Base-by-base conservation (phyloP, 2,329 filamentous ascomycete genomes). In the Nannizziopsis barbatae region DNA sequence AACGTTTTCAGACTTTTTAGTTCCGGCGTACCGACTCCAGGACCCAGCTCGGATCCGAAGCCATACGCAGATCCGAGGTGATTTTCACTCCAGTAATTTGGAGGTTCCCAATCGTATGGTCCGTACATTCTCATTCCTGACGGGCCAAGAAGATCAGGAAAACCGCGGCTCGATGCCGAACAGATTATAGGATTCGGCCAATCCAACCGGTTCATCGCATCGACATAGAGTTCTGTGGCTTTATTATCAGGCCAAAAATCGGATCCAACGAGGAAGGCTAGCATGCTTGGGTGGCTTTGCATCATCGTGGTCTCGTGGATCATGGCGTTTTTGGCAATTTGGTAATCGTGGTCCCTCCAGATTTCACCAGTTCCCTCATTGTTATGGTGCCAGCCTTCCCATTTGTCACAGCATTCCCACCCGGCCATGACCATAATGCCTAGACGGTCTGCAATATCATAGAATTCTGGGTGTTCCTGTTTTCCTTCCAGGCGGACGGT, bases 341-440 rank as follows among this genome's bases (percentile, higher is more conserved):
- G 53, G 57, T 82, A 82, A 60, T 82, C 79, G 1, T 60, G 55
- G 0, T 74, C 68, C 0, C 59, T 62, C 76, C 77, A 82, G 46
- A 62, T 62, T 2, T 62, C 56, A 0, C 67, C 71, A 8, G 57
- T 50, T 1, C 62, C 65, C n/a, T 82, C 73, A 10, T 74, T 59
- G 54, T 81, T 81, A 59, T 81, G 80, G 42, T 57, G 60, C 77
- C 77, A 83, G 0, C 72, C 75, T 56, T 83, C 79, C 79, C 79
- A 83, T 58, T 82, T 82, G 55, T 81, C 75, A 58, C 79, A 83
- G 60, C 79, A 83, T 52, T 81, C 78, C 77, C 78, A 83, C 0
- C 79, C 79, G 0, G 77, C 66, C 33, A 83, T 65, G 0, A 82
- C 61, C 76, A 83, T 80, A 32, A 82, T 56, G 0, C 79, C 79